Evolutionary conservation across 1,139 yeast genomes (phyloP).

Genomic region (Magnusiomyces suaveolens): DNA sequence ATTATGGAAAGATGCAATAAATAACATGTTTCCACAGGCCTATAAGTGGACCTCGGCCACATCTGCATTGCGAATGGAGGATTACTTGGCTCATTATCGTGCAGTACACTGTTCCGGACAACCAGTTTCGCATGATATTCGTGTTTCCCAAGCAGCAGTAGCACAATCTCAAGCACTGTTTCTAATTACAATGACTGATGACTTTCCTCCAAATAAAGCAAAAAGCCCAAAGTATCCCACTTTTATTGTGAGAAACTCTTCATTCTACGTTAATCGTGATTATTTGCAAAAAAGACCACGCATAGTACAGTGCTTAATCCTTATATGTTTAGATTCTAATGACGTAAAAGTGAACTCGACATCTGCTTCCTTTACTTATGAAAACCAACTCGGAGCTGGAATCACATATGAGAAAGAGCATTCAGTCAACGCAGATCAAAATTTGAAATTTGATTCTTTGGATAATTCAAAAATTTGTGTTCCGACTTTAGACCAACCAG

Average conservation of each 20-base stretch:
- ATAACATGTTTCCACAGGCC: background rate
- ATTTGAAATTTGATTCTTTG: too few species aligned
- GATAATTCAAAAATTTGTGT: too few species aligned
- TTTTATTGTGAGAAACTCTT: background rate
- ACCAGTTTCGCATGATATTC: background rate
- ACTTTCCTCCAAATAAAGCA: background rate
- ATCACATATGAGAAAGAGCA: background rate
- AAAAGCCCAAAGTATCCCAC: background rate
- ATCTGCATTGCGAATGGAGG: background rate
- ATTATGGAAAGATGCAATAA: background rate
- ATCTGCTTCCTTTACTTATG: background rate
- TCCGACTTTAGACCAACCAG: too few species aligned
- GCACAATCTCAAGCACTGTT: constrained; percentile 1
- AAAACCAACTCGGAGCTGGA: background rate
- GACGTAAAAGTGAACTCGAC: background rate
- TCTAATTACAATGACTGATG: background rate
- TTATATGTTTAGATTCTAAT: background rate
- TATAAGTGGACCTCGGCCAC: background rate
- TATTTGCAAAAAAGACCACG: background rate
- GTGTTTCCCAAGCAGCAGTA: background rate
- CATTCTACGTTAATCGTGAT: background rate
- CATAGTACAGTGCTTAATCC: background rate
- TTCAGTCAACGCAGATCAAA: too few species aligned
- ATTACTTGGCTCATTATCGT: background rate
- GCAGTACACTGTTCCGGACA: background rate